Percentiles rank a stretch among this genome's conserved stretches.
These are phyloP conservation scores for Cerrena zonata DNA, from an alignment of 1,284 basidiomycete species.

Conservation along the genomic window DNA sequence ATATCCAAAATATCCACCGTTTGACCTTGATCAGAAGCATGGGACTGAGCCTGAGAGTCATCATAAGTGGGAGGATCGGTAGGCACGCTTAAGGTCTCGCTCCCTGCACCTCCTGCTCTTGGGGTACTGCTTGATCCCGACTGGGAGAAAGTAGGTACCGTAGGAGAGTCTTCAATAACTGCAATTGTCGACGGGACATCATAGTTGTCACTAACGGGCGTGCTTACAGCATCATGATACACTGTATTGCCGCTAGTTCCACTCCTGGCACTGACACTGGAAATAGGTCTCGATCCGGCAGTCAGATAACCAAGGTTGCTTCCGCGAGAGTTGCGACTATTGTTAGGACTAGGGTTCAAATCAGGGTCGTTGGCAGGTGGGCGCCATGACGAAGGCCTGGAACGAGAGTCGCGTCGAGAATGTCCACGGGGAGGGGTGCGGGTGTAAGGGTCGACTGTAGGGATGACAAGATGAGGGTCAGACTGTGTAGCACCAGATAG, in stretches of 20 bases:
- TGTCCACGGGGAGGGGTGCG: conserved; percentile 26
- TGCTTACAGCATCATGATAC: conserved; percentile 55
- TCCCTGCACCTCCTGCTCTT: conserved; percentile 27
- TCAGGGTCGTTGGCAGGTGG: conserved; percentile 35
- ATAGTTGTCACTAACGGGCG: conserved; percentile 34
- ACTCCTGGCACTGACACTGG: conserved; percentile 48
- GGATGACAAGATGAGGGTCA: conserved; percentile 12
- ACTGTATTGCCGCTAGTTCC: conserved; percentile 47
- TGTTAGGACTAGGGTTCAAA: conserved; percentile 18
- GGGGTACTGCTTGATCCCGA: conserved; percentile 15
- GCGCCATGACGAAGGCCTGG: conserved; percentile 26
- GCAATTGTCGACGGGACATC: conserved; percentile 25
- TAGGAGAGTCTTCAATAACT: conserved; percentile 10
- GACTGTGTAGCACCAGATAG: conserved; percentile 18
- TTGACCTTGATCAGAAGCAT: conserved; percentile 19
- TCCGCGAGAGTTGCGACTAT: conserved; percentile 16
- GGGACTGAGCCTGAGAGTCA: conserved; percentile 11
- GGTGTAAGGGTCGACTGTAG: conserved; percentile 24
- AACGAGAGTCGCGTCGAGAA: conserved; percentile 30
- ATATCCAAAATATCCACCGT: conserved; percentile 50
- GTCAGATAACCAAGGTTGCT: conserved; percentile 29
- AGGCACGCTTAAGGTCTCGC: conserved; percentile 8
- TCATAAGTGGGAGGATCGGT: conserved; percentile 33
- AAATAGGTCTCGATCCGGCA: conserved; percentile 47
- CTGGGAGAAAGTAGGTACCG: conserved; percentile 31